Percentiles rank a stretch among this genome's conserved stretches.
These are phyloP conservation scores for Orbilia ellipsospora DNA, from an alignment of 2,329 filamentous ascomycete genomes.

Conservation along the genomic window DNA sequence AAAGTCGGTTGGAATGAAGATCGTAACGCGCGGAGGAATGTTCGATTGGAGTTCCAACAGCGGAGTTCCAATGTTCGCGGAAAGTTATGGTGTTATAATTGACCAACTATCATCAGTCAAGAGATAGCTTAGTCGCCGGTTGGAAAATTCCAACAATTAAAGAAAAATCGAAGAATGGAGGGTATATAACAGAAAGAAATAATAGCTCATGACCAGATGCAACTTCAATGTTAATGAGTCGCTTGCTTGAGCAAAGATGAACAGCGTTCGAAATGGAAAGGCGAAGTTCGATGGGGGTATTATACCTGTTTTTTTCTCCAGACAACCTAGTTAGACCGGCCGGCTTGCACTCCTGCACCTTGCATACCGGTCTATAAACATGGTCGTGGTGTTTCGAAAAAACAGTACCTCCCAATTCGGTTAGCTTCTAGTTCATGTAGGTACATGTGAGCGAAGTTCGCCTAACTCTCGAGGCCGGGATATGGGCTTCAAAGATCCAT, in stretches of 20 bases:
- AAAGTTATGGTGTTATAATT: neutral
- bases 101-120: constrained; percentile 37
- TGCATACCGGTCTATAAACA: neutral
- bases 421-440: neutral
- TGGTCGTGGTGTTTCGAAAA: constrained; percentile 1
- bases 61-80: neutral
- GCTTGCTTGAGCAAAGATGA: constrained; percentile 22
- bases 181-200: no score
- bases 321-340: neutral
- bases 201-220: no score
- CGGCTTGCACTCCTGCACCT: neutral
- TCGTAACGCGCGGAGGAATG: constrained; percentile 2
- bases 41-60: constrained; percentile 5
- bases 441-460: constrained; percentile 32
- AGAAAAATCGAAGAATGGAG: constrained; percentile 6
- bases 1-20: neutral
- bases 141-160: constrained; percentile 1
- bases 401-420: constrained; percentile 5
- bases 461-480: constrained; percentile 19
- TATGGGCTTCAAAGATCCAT: neutral
- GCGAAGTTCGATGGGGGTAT: constrained; percentile 35
- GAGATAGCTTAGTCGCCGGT: constrained; percentile 27
- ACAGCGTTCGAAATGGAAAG: constrained; percentile 1
- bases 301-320: constrained; percentile 31
- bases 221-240: constrained; percentile 8